Evolutionary conservation across 225 moss, liverwort and hornwort genomes (phyloP), one percentile per base, ranked within the genome.

Genomic region (Marchantia polymorpha): DNA sequence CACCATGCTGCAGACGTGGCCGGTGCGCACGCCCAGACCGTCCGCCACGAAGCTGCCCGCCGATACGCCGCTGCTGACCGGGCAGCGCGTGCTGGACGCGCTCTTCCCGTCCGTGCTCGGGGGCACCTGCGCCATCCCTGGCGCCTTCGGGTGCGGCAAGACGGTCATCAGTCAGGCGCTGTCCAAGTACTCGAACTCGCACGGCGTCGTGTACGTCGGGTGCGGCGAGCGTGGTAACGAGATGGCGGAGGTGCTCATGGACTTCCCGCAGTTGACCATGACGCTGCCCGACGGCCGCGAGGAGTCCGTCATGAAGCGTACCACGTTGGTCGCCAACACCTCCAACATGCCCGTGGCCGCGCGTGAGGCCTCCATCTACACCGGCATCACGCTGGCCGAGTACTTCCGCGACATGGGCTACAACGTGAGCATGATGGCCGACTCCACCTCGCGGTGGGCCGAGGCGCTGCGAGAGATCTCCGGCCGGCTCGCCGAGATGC

Each of bases 311-410:
- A 96, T 96, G 96, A 96, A 96, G 86, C 86, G 96, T 66, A 96
- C 96, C 12, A 87, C 94, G 68, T 91, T 96, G 19, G 96, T 96
- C 48, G 96, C 96, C 52, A 96, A 96, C 86, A 96, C 96, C 15
- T 96, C 94, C 73, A 96, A 96, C 82, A 96, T 96, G 96, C 95
- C 95, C 12, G 95, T 95, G 84, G 95, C 95, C 82, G 95, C 95
- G 67, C 93, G 95, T 83, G 95, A 95, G 89, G 95, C 95, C 70
- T 95, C 95, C 16, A 95, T 95, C 58, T 95, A 95, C 72, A 95
- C 95, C 81, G 95, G 95, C n/a, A 95, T 95, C 25, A 95, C 95
- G 64, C 79, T 95, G 84, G 95, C 93, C 10, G 95, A 95, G 85
- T 95, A 95, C 65, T 95, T 93, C 83, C 90, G 95, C 56, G 95